Evolutionary conservation across 1,284 basidiomycete genomes (phyloP), one percentile per base, ranked within the genome.

Genomic region (Inonotus obliquus): DNA sequence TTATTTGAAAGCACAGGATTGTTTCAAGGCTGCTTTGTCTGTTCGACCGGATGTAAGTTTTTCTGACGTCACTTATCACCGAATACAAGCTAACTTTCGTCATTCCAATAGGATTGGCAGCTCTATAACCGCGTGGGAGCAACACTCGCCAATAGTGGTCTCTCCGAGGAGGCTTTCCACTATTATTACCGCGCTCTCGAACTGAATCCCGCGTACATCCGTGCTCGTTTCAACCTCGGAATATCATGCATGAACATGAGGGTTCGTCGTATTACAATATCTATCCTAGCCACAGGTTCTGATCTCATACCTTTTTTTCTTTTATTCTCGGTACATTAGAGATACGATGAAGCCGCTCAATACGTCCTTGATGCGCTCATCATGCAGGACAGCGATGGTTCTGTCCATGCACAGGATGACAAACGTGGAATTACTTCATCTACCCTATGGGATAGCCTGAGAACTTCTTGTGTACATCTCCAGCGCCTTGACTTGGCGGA

Each of bases 101-200:
- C 13, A 49, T 27, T 54, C 58, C 44, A 39, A 5, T 65, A 95
- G 91, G 96, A 99, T 71, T 98, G 94, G 91, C 77, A 96, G 53
- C 75, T 99, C 65, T 98, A 95, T 76, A 99, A 99, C 72, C 86
- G 96, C 25, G 91, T 98, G 27, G 96, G 96, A 14, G 96, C 96
- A 17, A 98, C 96, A 1, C 86, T 98, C 71, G 95, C 95, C 52
- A 99, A 99, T 72, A 91, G 85, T 67, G 96, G 96, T 0, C 81
- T 82, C 55, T 85, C 92, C 19, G 85, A 85, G 47, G 87, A 94
- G 65, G 96, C 97, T 9, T 80, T 98, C 17, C 79, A 89, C 66
- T 98, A 94, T 74, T 99, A 99, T 74, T 85, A 90, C 70, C 85
- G 85, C 55, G 97, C 96, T 1, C 79, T 99, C 41, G 89, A 92